A percentile compares a stretch with the other conserved stretches of the same genome.
Evolutionary conservation across 1,139 yeast species (phyloP).

Genomic region (Wickerhamomyces sp.): DNA sequence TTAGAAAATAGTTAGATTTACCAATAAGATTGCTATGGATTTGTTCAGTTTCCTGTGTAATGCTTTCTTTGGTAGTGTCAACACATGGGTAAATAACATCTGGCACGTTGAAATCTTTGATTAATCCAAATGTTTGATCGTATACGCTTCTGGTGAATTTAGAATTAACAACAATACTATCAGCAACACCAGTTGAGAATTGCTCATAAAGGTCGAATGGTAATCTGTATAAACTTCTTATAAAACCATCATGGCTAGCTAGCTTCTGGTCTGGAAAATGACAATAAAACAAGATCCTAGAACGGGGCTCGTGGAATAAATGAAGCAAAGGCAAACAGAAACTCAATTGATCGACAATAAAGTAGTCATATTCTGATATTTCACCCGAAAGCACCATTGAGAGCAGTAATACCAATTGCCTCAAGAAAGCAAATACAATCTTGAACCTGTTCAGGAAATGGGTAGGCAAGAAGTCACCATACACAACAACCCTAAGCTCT

Average conservation of each 20-base stretch:
- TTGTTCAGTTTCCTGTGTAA: constrained; percentile 18
- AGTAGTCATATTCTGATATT: constrained; percentile 54
- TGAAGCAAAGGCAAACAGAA: constrained; percentile 77
- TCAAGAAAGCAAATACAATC: constrained; percentile 75
- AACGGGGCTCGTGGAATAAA: constrained; percentile 35
- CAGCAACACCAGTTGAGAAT: constrained; percentile 72
- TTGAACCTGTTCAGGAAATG: constrained; percentile 60
- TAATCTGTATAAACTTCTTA: constrained; percentile 63
- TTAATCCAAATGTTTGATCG: constrained; percentile 50
- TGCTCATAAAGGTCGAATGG: constrained; percentile 86
- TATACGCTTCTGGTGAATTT: constrained; percentile 74
- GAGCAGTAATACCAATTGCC: constrained; percentile 70
- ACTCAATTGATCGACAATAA: constrained; percentile 84
- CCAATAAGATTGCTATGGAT: constrained; percentile 19
- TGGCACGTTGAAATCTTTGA: constrained; percentile 39
- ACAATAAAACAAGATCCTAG: constrained; percentile 71
- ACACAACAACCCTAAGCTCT: constrained; percentile 57
- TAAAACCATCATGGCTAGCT: constrained; percentile 50
- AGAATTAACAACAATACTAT: constrained; percentile 81
- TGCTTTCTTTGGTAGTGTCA: constrained; percentile 30
- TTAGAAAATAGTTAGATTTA: constrained; percentile 45
- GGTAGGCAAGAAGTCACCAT: constrained; percentile 82
- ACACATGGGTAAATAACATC: constrained; percentile 91
- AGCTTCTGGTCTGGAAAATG: constrained; percentile 92
- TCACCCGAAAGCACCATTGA: constrained; percentile 47